These are phyloP conservation scores for Flaveria linearis DNA, from an alignment of 129 eudicot species.

Conservation along the genomic window DNA sequence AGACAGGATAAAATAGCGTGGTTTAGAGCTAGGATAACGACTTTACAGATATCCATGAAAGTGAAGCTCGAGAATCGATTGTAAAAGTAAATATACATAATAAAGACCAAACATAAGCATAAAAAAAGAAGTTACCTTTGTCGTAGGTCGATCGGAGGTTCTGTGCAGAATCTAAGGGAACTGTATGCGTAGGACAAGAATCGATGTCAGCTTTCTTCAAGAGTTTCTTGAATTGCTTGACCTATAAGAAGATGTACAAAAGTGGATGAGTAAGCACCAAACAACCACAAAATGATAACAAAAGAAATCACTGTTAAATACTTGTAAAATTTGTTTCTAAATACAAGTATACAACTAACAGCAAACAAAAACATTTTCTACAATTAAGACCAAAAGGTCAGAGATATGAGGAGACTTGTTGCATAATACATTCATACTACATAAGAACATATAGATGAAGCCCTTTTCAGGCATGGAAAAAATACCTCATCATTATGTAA, in stretches of 20 bases:
- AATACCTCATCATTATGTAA: conserved; percentile 70
- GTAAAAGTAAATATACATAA: background rate
- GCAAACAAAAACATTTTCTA: background rate
- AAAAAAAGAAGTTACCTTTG: conserved; percentile 42
- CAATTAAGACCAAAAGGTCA: background rate
- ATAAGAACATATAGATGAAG: background rate
- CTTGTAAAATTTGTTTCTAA: background rate
- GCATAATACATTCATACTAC: background rate
- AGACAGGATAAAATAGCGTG: conserved; percentile 18
- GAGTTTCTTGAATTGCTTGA: conserved; percentile 58
- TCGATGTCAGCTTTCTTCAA: conserved; percentile 69
- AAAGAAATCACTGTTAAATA: background rate
- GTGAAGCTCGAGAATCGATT: background rate
- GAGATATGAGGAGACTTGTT: background rate
- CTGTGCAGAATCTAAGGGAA: conserved; percentile 61
- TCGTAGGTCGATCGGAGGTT: conserved; percentile 52
- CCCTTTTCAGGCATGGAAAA: background rate
- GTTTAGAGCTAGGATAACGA: background rate
- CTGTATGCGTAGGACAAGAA: conserved; percentile 48
- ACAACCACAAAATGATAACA: background rate
- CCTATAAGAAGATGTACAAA: conserved; percentile 49
- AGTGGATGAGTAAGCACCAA: conserved; percentile 12
- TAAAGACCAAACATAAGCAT: background rate
- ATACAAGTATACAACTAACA: background rate
- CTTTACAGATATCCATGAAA: background rate